These are phyloP conservation scores for Triticum urartu DNA, from an alignment of 176 grass and related monocot genomes.

Conservation along the genomic window DNA sequence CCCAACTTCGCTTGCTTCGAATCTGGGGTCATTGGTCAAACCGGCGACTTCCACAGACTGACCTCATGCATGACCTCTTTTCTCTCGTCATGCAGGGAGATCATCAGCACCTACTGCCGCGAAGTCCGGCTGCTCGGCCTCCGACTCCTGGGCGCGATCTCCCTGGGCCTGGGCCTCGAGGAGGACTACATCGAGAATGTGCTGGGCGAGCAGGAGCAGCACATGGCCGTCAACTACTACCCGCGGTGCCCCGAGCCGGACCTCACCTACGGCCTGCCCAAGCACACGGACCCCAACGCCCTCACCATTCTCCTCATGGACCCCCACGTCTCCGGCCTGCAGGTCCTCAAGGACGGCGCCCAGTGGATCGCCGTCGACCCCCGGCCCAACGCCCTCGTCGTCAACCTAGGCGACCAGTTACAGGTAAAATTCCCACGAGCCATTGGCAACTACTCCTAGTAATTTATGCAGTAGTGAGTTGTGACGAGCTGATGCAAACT, in stretches of 20 bases:
- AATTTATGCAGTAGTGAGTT: not conserved
- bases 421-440: slow-evolving; percentile 34
- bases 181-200: slow-evolving; percentile 49
- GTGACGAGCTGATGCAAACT: not conserved
- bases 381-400: slow-evolving; percentile 43
- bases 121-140: slow-evolving; percentile 57
- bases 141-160: slow-evolving; percentile 56
- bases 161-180: slow-evolving; percentile 62
- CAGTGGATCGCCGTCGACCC: slow-evolving; percentile 67
- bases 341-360: slow-evolving; percentile 57
- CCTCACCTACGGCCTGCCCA: slow-evolving; percentile 64
- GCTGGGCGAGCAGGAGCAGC: slow-evolving; percentile 74
- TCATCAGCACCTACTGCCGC: slow-evolving; percentile 56
- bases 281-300: slow-evolving; percentile 76
- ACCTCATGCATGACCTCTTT: not conserved
- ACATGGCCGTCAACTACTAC: slow-evolving; percentile 97
- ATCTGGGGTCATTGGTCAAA: not conserved
- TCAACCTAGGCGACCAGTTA: slow-evolving; percentile 86
- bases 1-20: not conserved
- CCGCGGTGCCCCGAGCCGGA: slow-evolving; percentile 80
- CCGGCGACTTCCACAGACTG: not conserved
- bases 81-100: slow-evolving; percentile 35
- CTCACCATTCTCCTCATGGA: slow-evolving; percentile 76
- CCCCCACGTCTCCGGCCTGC: slow-evolving; percentile 66
- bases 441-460: not conserved